Percentiles rank a stretch among this genome's conserved stretches.
phyloP scores from a whole-genome alignment of 768 basidiomycete genomes.

The Brasilioporus rufonigricans region DNA sequence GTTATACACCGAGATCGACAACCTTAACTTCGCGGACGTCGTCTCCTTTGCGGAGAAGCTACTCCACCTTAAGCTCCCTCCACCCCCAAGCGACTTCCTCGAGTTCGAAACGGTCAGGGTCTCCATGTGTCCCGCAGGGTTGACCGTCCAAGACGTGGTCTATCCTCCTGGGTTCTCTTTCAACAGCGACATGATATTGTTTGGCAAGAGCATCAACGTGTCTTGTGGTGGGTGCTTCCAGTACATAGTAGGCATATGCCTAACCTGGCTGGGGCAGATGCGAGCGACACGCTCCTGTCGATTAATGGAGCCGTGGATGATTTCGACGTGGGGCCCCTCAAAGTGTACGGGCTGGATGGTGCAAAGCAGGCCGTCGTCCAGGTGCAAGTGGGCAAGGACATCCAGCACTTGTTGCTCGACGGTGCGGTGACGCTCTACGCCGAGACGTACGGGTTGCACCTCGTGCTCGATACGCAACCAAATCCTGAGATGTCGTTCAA shows the following conservation, averaged over 20 bases:
- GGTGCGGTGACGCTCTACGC: conserved; percentile 3
- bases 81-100: conserved; percentile 8
- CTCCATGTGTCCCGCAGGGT: neutral
- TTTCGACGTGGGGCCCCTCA: conserved; percentile 5
- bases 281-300: neutral
- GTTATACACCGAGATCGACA: conserved; percentile 4
- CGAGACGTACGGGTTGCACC: neutral
- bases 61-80: neutral
- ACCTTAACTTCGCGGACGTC: conserved; percentile 6
- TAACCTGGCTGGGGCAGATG: neutral
- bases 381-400: conserved; percentile 3
- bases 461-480: conserved; percentile 2
- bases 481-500: conserved; percentile 5
- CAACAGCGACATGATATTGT: conserved; percentile 3
- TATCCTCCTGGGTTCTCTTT: conserved; percentile 10
- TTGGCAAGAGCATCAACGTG: conserved; percentile 1
- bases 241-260: neutral
- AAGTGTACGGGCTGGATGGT: neutral
- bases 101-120: conserved; percentile 2
- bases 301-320: conserved; percentile 2
- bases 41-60: conserved; percentile 7
- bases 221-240: neutral
- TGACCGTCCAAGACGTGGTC: neutral
- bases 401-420: conserved; percentile 4
- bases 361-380: conserved; percentile 1